Percentiles rank a stretch among this genome's conserved stretches.
Evolutionary conservation across 805 yeast species (phyloP).

Genomic region (Hanseniaspora nectarophila): DNA sequence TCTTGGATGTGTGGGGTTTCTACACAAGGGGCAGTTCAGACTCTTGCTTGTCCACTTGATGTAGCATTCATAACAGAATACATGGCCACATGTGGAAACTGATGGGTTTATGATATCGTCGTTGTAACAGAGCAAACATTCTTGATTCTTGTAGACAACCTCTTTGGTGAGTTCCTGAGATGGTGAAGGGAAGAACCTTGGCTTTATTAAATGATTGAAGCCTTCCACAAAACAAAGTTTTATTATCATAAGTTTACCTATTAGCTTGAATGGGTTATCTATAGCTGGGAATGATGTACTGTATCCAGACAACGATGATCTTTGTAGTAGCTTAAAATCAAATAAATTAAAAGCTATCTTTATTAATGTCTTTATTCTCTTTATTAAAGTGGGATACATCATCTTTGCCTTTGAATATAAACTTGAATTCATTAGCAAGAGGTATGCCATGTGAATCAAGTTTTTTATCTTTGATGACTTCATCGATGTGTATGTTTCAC

Average conservation of each 20-base stretch:
- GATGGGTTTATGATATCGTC: slow-evolving; percentile 64
- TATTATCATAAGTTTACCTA: neutral
- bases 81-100: slow-evolving; percentile 80
- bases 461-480: neutral
- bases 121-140: slow-evolving; percentile 73
- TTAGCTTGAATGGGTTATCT: neutral
- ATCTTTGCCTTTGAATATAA: neutral
- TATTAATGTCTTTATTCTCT: neutral
- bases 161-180: neutral
- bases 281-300: neutral
- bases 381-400: neutral
- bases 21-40: slow-evolving; percentile 63
- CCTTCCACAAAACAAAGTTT: neutral
- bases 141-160: neutral
- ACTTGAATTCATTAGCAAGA: neutral
- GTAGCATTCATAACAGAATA: slow-evolving; percentile 87
- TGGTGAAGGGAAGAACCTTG: neutral
- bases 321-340: neutral
- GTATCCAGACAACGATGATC: neutral
- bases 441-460: neutral
- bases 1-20: slow-evolving; percentile 43
- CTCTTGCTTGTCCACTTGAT: slow-evolving; percentile 75
- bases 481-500: neutral
- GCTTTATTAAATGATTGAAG: neutral
- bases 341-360: neutral